Conservation (phyloP, 2,329 filamentous ascomycete genomes). For the Botrytis paeoniae region DNA sequence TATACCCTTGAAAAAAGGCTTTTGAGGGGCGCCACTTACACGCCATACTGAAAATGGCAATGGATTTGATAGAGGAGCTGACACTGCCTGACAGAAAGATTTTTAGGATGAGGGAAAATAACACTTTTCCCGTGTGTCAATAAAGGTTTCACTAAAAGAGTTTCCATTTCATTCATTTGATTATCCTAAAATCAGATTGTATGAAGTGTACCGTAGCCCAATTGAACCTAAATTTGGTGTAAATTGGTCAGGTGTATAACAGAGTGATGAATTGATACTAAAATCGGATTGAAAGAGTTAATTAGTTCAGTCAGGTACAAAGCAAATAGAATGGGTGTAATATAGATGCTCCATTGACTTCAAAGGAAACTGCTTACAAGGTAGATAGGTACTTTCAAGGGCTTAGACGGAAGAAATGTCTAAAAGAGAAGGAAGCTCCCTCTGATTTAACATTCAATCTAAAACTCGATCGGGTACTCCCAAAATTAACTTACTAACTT, state of each 20-base stretch:
- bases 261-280: background rate
- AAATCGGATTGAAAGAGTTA: background rate
- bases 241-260: background rate
- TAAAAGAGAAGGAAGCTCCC: background rate
- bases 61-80: background rate
- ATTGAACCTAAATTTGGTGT: background rate
- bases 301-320: background rate
- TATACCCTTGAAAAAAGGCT: background rate
- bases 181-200: background rate
- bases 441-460: background rate
- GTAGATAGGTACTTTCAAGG: background rate
- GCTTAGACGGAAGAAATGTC: background rate
- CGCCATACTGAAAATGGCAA: background rate
- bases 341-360: background rate
- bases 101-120: background rate
- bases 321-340: background rate
- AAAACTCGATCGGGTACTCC: background rate
- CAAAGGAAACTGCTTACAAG: background rate
- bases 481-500: background rate
- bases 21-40: background rate
- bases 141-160: background rate
- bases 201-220: background rate
- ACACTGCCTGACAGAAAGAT: background rate
- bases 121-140: background rate
- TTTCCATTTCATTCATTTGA: background rate